phyloP scores from a whole-genome alignment of 169 alveolate species.

The Plasmodium fragile region DNA sequence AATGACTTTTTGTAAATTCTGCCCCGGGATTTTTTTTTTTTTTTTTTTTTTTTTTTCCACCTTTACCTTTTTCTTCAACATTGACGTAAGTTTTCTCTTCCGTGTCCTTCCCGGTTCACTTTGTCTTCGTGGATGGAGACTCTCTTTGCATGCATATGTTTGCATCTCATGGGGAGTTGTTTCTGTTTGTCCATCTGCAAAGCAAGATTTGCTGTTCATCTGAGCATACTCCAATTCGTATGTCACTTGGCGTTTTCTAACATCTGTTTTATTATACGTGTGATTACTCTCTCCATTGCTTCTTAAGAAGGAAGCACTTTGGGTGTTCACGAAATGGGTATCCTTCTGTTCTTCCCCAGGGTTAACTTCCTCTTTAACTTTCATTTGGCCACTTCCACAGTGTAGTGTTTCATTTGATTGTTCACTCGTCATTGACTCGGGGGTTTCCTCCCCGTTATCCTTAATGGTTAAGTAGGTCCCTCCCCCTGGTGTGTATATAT shows the following conservation, averaged over 20 bases:
- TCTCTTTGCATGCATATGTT: not conserved
- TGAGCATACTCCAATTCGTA: not conserved
- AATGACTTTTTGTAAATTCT: slow-evolving; percentile 58
- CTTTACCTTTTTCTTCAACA: not conserved
- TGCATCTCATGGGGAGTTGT: not conserved
- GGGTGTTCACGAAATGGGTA: not conserved
- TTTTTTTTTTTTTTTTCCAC: slow-evolving; percentile 29
- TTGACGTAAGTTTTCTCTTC: not conserved
- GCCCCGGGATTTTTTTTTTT: slow-evolving; percentile 61
- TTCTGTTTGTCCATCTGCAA: not conserved
- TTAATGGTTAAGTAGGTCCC: not conserved
- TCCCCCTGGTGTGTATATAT: not conserved
- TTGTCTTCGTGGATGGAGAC: not conserved
- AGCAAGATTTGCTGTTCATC: not conserved
- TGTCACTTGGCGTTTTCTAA: not conserved
- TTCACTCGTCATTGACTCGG: not conserved
- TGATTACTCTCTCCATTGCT: not conserved
- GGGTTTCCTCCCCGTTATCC: not conserved
- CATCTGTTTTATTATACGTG: not conserved
- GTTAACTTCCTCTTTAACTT: not conserved
- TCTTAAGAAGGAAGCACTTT: not conserved
- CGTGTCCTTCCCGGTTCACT: not conserved
- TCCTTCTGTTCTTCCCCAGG: not conserved
- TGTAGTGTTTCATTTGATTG: not conserved
- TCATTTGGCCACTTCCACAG: not conserved